A percentile compares a stretch with the other conserved stretches of the same genome.
phyloP scores from a whole-genome alignment of 352 stramenopile genomes.

The Phytophthora europaea region DNA sequence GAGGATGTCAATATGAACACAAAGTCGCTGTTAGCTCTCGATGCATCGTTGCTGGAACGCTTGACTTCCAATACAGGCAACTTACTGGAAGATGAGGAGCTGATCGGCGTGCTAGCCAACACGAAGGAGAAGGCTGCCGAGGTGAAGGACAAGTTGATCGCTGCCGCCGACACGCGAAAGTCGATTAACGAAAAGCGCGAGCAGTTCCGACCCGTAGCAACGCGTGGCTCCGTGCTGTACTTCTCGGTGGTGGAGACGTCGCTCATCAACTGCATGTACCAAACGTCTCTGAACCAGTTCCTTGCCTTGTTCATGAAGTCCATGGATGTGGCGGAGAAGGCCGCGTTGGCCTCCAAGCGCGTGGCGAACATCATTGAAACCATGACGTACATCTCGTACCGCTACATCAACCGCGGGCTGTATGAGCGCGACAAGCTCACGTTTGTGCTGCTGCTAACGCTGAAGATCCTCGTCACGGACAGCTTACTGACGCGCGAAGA shows the following conservation, averaged over 20 bases:
- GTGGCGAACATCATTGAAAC: slow-evolving; percentile 99
- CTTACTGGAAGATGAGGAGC: slow-evolving; percentile 98
- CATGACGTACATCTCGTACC: slow-evolving; percentile 99
- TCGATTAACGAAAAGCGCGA: slow-evolving; percentile 99
- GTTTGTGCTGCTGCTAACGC: slow-evolving; percentile 97
- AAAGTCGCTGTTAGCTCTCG: slow-evolving; percentile 96
- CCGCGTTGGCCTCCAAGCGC: slow-evolving; percentile 97
- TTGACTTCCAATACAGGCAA: slow-evolving; percentile 98
- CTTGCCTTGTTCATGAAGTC: slow-evolving; percentile 98
- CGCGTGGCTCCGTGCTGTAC: slow-evolving; percentile 97
- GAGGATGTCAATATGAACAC: slow-evolving; percentile 99
- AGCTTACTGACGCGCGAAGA: slow-evolving; percentile 94
- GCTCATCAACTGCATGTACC: slow-evolving; percentile 99
- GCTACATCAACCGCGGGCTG: slow-evolving; percentile 98
- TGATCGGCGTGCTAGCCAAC: slow-evolving; percentile 98
- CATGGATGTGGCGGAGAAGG: slow-evolving; percentile 98
- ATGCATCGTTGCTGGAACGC: slow-evolving; percentile 96
- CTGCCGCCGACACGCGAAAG: slow-evolving; percentile 96
- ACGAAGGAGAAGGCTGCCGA: slow-evolving; percentile 99
- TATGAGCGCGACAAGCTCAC: slow-evolving; percentile 99
- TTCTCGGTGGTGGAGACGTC: slow-evolving; percentile 99
- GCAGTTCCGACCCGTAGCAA: slow-evolving; percentile 98
- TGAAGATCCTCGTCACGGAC: slow-evolving; percentile 99
- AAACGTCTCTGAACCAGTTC: slow-evolving; percentile 99
- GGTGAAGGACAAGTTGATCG: slow-evolving; percentile 98